These are phyloP conservation scores for Penicillium nordicum DNA, from an alignment of 2,329 filamentous ascomycete species.

Conservation along the genomic window DNA sequence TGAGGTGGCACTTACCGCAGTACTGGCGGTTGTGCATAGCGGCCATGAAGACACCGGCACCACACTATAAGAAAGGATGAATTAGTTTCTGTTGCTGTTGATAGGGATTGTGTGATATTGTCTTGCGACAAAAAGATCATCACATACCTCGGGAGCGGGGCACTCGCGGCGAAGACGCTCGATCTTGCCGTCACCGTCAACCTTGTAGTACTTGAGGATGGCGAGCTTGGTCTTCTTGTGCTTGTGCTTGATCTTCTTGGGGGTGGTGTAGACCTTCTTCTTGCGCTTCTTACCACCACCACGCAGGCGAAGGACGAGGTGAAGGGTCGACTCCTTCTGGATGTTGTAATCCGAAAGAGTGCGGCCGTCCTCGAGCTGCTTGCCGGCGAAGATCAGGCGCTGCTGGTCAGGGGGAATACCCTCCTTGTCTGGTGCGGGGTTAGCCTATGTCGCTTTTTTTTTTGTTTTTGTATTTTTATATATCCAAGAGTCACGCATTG, in stretches of 20 bases:
- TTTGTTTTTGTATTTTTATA: neutral
- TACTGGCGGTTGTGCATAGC: slow-evolving; percentile 99
- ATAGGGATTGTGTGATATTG: slow-evolving; percentile 7
- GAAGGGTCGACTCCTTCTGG: slow-evolving; percentile 99
- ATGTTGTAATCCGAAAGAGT: slow-evolving; percentile 99
- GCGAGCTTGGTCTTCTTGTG: slow-evolving; percentile 99
- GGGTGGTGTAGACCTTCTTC: slow-evolving; percentile 99
- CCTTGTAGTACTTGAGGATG: slow-evolving; percentile 99
- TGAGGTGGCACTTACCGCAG: slow-evolving; percentile 72
- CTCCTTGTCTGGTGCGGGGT: slow-evolving; percentile 75
- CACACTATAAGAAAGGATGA: slow-evolving; percentile 61
- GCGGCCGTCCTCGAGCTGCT: slow-evolving; percentile 99
- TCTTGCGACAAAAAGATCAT: neutral
- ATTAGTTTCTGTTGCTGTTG: slow-evolving; percentile 32
- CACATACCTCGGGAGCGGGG: slow-evolving; percentile 78
- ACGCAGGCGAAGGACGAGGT: slow-evolving; percentile 95
- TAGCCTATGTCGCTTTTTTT: neutral
- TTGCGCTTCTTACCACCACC: slow-evolving; percentile 99
- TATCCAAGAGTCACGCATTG: neutral
- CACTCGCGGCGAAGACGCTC: slow-evolving; percentile 98
- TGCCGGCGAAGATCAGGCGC: slow-evolving; percentile 99
- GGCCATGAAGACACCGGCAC: slow-evolving; percentile 99
- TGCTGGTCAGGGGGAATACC: slow-evolving; percentile 99
- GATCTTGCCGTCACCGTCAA: slow-evolving; percentile 99
- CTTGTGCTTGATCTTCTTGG: slow-evolving; percentile 99